Percentiles rank a stretch among this genome's conserved stretches.
These are phyloP conservation scores for Inonotus obliquus DNA, from an alignment of 1,284 basidiomycete genomes.

Conservation along the genomic window DNA sequence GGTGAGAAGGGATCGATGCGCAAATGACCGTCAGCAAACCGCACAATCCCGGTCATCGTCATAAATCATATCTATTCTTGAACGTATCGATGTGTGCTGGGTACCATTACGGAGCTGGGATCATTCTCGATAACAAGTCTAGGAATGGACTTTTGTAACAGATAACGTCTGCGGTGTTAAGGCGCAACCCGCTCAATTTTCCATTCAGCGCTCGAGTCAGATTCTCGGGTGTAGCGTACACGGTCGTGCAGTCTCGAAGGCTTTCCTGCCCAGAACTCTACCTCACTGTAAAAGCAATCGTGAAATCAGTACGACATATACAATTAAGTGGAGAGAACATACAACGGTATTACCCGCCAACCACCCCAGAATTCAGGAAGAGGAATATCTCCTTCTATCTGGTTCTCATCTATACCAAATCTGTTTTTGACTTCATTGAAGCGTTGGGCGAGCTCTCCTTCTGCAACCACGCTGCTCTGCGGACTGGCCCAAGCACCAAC, in stretches of 20 bases:
- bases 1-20: background rate
- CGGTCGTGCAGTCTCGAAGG: conserved; percentile 89
- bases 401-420: conserved; percentile 49
- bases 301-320: too few relatives aligned
- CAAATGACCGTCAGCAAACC: background rate
- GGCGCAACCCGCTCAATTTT: conserved; percentile 73
- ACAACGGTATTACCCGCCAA: conserved; percentile 90
- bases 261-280: conserved; percentile 94
- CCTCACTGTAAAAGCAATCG: conserved; percentile 44
- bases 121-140: background rate
- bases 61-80: too few relatives aligned
- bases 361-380: conserved; percentile 96
- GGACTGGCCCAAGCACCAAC: conserved; percentile 92
- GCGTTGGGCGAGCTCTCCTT: conserved; percentile 62
- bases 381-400: conserved; percentile 52
- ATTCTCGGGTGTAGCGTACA: conserved; percentile 69
- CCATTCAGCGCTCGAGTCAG: conserved; percentile 59
- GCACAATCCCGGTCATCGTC: background rate
- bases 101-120: background rate
- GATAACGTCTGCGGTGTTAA: conserved; percentile 27
- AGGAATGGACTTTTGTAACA: background rate
- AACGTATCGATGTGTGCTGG: background rate
- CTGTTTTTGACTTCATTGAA: conserved; percentile 57
- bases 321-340: conserved; percentile 37
- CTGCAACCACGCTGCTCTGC: conserved; percentile 76